phyloP scores from a whole-genome alignment of 208 protist species.

The Leishmania amazonensis region DNA sequence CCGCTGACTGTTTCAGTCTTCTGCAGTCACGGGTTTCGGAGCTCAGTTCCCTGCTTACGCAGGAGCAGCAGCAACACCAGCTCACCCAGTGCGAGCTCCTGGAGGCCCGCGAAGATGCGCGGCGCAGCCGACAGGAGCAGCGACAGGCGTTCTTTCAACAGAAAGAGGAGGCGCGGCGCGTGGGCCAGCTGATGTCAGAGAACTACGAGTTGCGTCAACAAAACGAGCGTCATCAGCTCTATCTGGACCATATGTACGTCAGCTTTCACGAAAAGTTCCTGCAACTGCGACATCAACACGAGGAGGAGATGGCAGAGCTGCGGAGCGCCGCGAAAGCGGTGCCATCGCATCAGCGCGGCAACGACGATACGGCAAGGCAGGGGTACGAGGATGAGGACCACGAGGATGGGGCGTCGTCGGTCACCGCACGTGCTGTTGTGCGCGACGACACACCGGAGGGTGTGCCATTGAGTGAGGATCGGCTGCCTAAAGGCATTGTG shows the following conservation, averaged over 20 bases:
- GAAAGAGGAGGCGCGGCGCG: slow-evolving; percentile 32
- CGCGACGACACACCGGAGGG: slow-evolving; percentile 1
- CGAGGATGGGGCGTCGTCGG: neutral
- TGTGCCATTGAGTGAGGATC: neutral
- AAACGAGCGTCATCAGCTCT: slow-evolving; percentile 25
- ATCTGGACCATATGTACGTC: slow-evolving; percentile 27
- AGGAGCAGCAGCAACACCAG: slow-evolving; percentile 35
- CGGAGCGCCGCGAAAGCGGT: neutral
- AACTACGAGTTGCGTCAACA: slow-evolving; percentile 32
- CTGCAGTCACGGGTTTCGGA: slow-evolving; percentile 32
- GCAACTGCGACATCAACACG: slow-evolving; percentile 19
- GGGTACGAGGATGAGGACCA: neutral
- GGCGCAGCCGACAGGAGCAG: slow-evolving; percentile 31
- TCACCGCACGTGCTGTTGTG: neutral
- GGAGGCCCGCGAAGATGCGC: slow-evolving; percentile 32
- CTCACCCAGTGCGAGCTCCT: slow-evolving; percentile 25
- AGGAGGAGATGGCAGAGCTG: slow-evolving; percentile 23
- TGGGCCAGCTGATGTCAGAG: slow-evolving; percentile 21
- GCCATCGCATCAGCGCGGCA: neutral
- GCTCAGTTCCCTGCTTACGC: slow-evolving; percentile 24
- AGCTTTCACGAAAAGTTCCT: slow-evolving; percentile 21
- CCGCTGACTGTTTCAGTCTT: slow-evolving; percentile 32
- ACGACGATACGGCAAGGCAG: neutral
- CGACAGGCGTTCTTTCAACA: slow-evolving; percentile 30
- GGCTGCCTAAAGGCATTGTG: slow-evolving; percentile 1